Conservation (phyloP, 306 rosid genomes). For the Mimosa bimucronata region DNA sequence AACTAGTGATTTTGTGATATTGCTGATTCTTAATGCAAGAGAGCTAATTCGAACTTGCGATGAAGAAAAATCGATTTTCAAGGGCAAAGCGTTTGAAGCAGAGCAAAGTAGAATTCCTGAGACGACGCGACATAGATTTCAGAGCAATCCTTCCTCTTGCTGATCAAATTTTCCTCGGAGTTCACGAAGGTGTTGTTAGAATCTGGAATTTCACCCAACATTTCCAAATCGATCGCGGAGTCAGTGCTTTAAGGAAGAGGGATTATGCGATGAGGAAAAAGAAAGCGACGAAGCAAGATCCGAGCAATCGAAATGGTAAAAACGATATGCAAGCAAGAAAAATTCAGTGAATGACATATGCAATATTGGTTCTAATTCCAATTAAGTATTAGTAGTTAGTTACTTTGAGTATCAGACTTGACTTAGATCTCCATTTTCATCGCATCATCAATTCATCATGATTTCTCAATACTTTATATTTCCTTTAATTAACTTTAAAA, state of each 20-base stretch:
- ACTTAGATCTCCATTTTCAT: neutral
- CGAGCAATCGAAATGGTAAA: conserved; percentile 57
- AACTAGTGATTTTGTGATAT: conserved; percentile 82
- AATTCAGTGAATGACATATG: conserved; percentile 50
- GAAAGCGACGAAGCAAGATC: conserved; percentile 75
- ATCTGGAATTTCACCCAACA: conserved; percentile 92
- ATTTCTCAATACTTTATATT: too few relatives aligned
- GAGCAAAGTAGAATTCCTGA: conserved; percentile 73
- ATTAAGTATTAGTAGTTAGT: neutral
- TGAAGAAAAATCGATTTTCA: conserved; percentile 43
- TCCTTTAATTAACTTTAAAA: too few relatives aligned
- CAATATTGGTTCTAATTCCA: conserved; percentile 32
- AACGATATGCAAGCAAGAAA: conserved; percentile 82
- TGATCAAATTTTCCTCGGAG: conserved; percentile 89
- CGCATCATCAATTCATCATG: neutral
- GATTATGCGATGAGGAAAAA: conserved; percentile 60
- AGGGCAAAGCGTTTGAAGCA: conserved; percentile 38
- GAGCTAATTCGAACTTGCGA: conserved; percentile 52
- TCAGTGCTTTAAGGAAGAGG: conserved; percentile 56
- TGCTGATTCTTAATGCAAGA: conserved; percentile 71
- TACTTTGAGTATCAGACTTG: neutral
- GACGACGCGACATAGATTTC: conserved; percentile 83
- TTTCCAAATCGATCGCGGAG: conserved; percentile 70
- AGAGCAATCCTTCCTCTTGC: conserved; percentile 71
- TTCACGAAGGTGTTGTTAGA: conserved; percentile 85